Conservation (phyloP, 2,329 filamentous ascomycete genomes). For the Xylariaceae sp. region DNA sequence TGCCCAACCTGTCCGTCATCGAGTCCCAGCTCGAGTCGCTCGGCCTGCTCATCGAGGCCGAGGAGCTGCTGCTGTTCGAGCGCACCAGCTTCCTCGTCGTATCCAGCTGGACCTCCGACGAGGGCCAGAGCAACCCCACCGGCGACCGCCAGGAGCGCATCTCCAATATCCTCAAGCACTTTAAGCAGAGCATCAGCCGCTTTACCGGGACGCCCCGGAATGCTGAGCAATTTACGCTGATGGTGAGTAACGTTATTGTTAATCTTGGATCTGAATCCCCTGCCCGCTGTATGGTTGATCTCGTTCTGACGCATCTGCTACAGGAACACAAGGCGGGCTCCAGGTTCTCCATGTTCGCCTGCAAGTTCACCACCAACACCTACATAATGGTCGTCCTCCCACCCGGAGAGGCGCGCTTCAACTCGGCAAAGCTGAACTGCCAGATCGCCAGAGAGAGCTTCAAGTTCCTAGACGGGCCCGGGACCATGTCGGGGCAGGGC, state of each 20-base stretch:
- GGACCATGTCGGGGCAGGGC: slow-evolving; percentile 14
- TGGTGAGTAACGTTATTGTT: slow-evolving; percentile 35
- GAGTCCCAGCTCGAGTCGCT: slow-evolving; percentile 78
- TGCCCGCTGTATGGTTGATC: neutral
- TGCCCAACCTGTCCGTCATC: slow-evolving; percentile 86
- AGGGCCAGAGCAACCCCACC: slow-evolving; percentile 75
- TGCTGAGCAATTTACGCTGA: slow-evolving; percentile 71
- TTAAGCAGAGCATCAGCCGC: slow-evolving; percentile 76
- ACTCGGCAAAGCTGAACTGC: slow-evolving; percentile 83
- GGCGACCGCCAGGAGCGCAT: slow-evolving; percentile 89
- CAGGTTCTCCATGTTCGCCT: slow-evolving; percentile 87
- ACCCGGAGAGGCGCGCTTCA: slow-evolving; percentile 85
- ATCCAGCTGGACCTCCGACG: slow-evolving; percentile 75
- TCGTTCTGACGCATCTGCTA: too few relatives aligned
- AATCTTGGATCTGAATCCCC: neutral
- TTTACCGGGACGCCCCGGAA: slow-evolving; percentile 76
- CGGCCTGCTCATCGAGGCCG: slow-evolving; percentile 78
- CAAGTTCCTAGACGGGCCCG: slow-evolving; percentile 53
- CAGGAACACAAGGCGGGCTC: slow-evolving; percentile 65
- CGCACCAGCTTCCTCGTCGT: slow-evolving; percentile 93
- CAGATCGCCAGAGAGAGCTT: slow-evolving; percentile 81
- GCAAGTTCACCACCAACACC: slow-evolving; percentile 94
- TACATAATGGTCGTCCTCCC: slow-evolving; percentile 90
- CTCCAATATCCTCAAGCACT: slow-evolving; percentile 96
- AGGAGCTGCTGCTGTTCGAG: slow-evolving; percentile 92